Conservation (phyloP, 805 yeast species). For the Starmerella etchellsii region DNA sequence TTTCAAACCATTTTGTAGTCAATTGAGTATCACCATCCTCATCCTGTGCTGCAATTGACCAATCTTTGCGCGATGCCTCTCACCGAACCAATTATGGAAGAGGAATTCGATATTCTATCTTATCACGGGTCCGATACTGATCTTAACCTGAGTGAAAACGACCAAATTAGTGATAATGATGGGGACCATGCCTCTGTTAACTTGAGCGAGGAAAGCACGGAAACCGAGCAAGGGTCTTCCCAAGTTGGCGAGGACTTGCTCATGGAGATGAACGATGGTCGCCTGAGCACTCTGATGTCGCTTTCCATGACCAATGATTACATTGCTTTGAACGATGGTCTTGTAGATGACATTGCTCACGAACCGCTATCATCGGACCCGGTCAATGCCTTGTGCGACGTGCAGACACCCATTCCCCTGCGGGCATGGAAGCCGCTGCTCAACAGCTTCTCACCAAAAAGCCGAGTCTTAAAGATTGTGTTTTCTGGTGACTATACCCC, state of each 20-base stretch:
- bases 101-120: conserved; percentile 6
- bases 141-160: not conserved
- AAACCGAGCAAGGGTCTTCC: no score
- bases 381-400: not conserved
- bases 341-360: not conserved
- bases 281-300: no score
- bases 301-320: no score
- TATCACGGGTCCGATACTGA: conserved; percentile 4
- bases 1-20: no score
- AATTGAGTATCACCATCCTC: no score
- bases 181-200: no score
- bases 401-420: not conserved
- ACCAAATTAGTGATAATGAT: no score
- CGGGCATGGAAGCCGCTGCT: not conserved
- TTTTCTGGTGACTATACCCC: not conserved
- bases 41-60: no score
- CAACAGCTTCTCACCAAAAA: no score
- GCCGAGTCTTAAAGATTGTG: not conserved
- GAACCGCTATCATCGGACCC: not conserved
- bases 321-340: not conserved
- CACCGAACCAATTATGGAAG: not conserved
- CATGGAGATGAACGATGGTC: no score
- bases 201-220: no score
- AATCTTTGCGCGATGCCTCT: not conserved
- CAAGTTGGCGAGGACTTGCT: no score